phyloP scores from a whole-genome alignment of 148 eudicot genomes.

The Cornus florida region DNA sequence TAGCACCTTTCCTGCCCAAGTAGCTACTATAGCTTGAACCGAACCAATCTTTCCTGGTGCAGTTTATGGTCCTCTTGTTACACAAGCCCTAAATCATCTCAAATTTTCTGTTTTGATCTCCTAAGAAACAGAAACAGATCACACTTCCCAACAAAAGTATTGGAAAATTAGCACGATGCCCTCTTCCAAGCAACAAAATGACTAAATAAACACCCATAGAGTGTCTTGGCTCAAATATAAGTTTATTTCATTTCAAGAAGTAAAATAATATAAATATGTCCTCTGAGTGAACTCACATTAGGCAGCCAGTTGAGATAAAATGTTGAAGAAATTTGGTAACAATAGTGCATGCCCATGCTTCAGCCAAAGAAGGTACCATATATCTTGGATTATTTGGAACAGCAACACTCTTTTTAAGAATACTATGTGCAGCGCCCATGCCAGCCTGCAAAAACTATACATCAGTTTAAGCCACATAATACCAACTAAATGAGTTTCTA shows the following conservation, averaged over 20 bases:
- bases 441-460: constrained; percentile 61
- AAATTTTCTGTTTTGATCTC: background rate
- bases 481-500: background rate
- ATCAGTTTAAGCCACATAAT: background rate
- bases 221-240: background rate
- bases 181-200: background rate
- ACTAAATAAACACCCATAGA: background rate
- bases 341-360: constrained; percentile 69
- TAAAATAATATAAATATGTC: background rate
- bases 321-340: constrained; percentile 64
- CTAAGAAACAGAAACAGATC: background rate
- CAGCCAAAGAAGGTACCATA: constrained; percentile 76
- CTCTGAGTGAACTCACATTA: constrained; percentile 57
- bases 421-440: constrained; percentile 58
- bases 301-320: constrained; percentile 67
- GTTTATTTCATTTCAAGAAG: background rate
- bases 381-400: constrained; percentile 70
- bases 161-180: background rate
- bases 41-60: background rate
- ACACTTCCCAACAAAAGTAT: background rate
- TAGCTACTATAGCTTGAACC: background rate
- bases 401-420: constrained; percentile 41
- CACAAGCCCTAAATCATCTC: background rate
- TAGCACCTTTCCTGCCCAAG: background rate
- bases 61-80: background rate